Evolutionary conservation across 805 yeast genomes (phyloP).

Genomic region (Brettanomyces sp.): DNA sequence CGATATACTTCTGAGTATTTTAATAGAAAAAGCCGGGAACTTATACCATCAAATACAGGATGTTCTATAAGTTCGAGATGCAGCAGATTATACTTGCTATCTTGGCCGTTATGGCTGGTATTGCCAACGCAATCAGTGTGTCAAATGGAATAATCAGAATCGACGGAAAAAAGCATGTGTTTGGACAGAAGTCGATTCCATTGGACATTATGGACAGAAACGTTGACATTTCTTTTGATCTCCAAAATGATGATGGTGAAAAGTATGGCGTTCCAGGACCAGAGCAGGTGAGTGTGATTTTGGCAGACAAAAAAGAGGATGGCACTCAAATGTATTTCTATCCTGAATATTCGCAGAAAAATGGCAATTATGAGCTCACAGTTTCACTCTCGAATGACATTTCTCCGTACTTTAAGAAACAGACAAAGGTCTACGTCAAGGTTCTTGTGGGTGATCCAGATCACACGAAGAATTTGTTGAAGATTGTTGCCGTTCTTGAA

Average conservation of each 20-base stretch:
- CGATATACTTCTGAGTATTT: no score
- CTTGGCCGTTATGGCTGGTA: background rate
- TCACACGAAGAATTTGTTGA: background rate
- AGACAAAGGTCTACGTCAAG: constrained; percentile 13
- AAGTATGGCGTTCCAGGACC: constrained; percentile 8
- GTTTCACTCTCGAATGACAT: constrained; percentile 12
- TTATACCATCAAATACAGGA: no score
- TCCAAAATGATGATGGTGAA: constrained; percentile 6
- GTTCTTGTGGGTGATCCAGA: constrained; percentile 21
- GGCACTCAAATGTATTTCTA: constrained; percentile 13
- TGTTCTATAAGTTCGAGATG: no score
- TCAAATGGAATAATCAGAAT: constrained; percentile 9
- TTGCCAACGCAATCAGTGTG: constrained; percentile 4
- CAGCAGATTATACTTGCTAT: background rate
- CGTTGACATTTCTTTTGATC: constrained; percentile 11
- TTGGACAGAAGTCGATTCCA: constrained; percentile 3
- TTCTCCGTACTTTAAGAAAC: constrained; percentile 14
- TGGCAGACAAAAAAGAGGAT: constrained; percentile 7
- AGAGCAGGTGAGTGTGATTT: constrained; percentile 17
- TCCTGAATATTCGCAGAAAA: constrained; percentile 10
- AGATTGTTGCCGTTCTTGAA: constrained; percentile 10
- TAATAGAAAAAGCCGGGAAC: no score
- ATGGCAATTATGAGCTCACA: constrained; percentile 4
- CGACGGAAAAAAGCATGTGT: constrained; percentile 8
- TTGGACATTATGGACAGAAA: constrained; percentile 10